These are phyloP conservation scores for Blepharisma stoltei DNA, from an alignment of 73 alveolate genomes.

Conservation along the genomic window DNA sequence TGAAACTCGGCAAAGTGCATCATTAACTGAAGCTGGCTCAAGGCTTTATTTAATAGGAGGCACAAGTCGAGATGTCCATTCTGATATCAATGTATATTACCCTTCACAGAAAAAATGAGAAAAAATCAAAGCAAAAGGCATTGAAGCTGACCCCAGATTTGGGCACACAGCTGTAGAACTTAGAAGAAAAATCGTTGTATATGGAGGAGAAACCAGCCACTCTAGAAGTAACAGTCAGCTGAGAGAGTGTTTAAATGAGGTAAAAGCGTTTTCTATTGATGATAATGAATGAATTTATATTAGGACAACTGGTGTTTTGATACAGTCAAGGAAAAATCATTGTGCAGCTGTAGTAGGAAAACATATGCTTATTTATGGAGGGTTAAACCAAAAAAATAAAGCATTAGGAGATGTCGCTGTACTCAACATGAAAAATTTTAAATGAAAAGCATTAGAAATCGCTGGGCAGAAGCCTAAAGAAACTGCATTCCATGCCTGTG, in stretches of 20 bases:
- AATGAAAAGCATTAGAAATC: neutral
- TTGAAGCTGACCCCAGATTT: constrained; percentile 26
- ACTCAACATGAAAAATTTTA: neutral
- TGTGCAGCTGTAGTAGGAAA: constrained; percentile 29
- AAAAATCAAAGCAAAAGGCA: constrained; percentile 10
- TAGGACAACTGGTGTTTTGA: constrained; percentile 5
- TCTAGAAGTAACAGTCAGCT: neutral
- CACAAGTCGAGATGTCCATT: neutral
- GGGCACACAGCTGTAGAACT: constrained; percentile 28
- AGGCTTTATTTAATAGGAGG: constrained; percentile 24
- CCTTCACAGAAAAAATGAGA: neutral
- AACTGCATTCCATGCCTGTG: constrained; percentile 11
- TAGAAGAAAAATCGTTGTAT: constrained; percentile 8
- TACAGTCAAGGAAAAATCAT: constrained; percentile 8
- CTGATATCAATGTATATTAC: constrained; percentile 5
- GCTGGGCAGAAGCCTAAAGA: neutral
- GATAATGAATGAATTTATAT: neutral
- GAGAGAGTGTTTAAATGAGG: constrained; percentile 23
- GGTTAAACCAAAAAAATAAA: constrained; percentile 24
- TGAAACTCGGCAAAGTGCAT: constrained; percentile 21
- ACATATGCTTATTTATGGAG: constrained; percentile 28
- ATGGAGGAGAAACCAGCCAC: constrained; percentile 29
- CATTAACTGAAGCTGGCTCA: neutral
- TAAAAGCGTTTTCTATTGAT: neutral
- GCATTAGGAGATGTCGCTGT: neutral